Percentiles rank a stretch among this genome's conserved stretches.
These are phyloP conservation scores for Coemansia sp. DNA, from an alignment of 192 early-diverging fungal genomes.

Conservation along the genomic window DNA sequence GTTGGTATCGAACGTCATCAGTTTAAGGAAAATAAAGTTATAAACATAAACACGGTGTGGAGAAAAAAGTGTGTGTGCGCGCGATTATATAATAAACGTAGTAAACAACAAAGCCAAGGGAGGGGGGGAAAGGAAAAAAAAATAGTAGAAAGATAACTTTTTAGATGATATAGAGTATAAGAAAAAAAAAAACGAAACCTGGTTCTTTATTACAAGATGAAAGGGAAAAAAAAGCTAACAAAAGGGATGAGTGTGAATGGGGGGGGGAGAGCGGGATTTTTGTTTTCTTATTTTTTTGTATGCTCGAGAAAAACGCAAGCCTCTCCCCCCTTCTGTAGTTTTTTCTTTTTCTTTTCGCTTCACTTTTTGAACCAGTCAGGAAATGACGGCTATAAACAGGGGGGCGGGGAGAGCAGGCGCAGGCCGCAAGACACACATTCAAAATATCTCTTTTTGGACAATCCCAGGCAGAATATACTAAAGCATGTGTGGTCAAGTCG, in stretches of 20 bases:
- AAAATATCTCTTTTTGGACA: too few relatives aligned
- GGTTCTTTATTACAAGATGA: neutral
- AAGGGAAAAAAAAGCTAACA: neutral
- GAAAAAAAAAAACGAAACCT: neutral
- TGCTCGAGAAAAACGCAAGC: too few relatives aligned
- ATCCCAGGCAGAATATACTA: too few relatives aligned
- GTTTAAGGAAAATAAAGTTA: neutral
- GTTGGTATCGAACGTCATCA: neutral
- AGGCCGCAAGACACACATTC: too few relatives aligned
- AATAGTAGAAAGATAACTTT: slow-evolving; percentile 10
- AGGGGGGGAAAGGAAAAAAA: neutral
- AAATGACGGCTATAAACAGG: too few relatives aligned
- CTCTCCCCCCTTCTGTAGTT: too few relatives aligned
- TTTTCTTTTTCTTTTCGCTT: too few relatives aligned
- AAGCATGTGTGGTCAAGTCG: too few relatives aligned
- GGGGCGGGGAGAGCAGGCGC: too few relatives aligned
- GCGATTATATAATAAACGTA: neutral
- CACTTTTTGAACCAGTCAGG: too few relatives aligned
- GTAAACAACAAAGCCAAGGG: neutral
- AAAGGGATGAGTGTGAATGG: too few relatives aligned
- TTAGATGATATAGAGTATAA: slow-evolving; percentile 2
- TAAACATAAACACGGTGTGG: neutral
- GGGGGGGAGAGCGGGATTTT: neutral
- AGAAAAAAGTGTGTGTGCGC: neutral
- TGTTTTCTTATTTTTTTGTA: neutral